Percentiles rank a stretch among this genome's conserved stretches.
These are phyloP conservation scores for Cadophora malorum DNA, from an alignment of 2,329 filamentous ascomycete genomes.

Conservation along the genomic window DNA sequence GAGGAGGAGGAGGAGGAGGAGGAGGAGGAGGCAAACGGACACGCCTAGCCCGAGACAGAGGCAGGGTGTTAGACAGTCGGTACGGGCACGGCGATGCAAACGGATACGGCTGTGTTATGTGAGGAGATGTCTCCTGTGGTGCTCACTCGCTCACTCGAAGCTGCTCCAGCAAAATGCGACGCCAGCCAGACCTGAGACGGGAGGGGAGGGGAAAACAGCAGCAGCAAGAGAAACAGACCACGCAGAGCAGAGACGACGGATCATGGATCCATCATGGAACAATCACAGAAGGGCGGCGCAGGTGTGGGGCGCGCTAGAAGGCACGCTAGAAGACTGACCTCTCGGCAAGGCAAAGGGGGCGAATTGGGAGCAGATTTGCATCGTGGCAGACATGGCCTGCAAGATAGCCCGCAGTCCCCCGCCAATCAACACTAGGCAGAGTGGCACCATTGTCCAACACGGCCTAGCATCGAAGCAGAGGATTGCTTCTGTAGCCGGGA, in stretches of 20 bases:
- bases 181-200: slow-evolving; percentile 18
- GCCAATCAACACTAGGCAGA: not conserved
- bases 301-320: slow-evolving; percentile 24
- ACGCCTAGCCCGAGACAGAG: slow-evolving; percentile 1
- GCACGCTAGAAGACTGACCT: slow-evolving; percentile 25
- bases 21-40: slow-evolving; percentile 7
- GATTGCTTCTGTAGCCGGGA: slow-evolving; percentile 25
- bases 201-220: not conserved
- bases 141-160: not conserved
- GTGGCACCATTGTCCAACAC: not conserved
- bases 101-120: not conserved
- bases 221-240: not conserved
- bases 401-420: not conserved
- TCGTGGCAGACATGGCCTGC: not conserved
- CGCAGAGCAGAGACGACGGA: not conserved
- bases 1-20: no score
- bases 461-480: slow-evolving; percentile 32
- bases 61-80: not conserved
- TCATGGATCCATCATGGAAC: slow-evolving; percentile 9
- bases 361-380: slow-evolving; percentile 20
- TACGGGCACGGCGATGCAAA: not conserved
- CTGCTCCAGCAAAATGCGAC: slow-evolving; percentile 20
- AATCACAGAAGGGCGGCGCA: slow-evolving; percentile 22
- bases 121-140: not conserved
- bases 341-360: slow-evolving; percentile 18